These are phyloP conservation scores for Teunomyces lycoperdinae DNA, from an alignment of 805 yeast genomes.

Conservation along the genomic window DNA sequence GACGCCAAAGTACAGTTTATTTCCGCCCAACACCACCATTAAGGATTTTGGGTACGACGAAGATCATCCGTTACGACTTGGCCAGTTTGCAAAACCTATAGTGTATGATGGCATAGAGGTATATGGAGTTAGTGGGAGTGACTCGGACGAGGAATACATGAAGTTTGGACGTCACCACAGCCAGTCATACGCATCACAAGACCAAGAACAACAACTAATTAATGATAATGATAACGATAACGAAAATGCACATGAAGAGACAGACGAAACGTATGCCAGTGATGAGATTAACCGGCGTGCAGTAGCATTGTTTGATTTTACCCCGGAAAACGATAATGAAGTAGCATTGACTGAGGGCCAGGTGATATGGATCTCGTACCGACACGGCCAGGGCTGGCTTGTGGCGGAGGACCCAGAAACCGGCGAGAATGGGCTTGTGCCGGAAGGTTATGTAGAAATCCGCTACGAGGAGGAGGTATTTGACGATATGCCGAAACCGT, in stretches of 20 bases:
- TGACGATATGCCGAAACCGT: constrained; percentile 44
- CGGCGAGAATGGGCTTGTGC: constrained; percentile 88
- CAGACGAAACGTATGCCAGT: constrained; percentile 9
- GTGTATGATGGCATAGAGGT: constrained; percentile 12
- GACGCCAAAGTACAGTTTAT: constrained; percentile 1
- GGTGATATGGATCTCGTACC: constrained; percentile 75
- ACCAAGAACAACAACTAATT: constrained; percentile 3
- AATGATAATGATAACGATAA: constrained; percentile 7
- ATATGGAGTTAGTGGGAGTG: constrained; percentile 5
- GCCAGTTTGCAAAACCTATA: constrained; percentile 15
- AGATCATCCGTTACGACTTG: constrained; percentile 18
- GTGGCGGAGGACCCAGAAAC: constrained; percentile 80
- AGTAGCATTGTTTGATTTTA: constrained; percentile 83
- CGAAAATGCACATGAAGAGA: constrained; percentile 3
- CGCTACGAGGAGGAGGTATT: constrained; percentile 26
- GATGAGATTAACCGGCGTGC: constrained; percentile 57
- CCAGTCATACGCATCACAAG: not conserved
- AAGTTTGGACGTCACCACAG: not conserved
- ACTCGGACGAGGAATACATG: constrained; percentile 7
- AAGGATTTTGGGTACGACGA: constrained; percentile 22
- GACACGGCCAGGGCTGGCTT: constrained; percentile 98
- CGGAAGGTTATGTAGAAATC: constrained; percentile 85
- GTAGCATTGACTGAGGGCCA: constrained; percentile 77
- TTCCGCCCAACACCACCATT: constrained; percentile 19
- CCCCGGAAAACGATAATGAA: constrained; percentile 94